These are phyloP conservation scores for Blastocystis sp. DNA, from an alignment of 352 stramenopile species.

Conservation along the genomic window DNA sequence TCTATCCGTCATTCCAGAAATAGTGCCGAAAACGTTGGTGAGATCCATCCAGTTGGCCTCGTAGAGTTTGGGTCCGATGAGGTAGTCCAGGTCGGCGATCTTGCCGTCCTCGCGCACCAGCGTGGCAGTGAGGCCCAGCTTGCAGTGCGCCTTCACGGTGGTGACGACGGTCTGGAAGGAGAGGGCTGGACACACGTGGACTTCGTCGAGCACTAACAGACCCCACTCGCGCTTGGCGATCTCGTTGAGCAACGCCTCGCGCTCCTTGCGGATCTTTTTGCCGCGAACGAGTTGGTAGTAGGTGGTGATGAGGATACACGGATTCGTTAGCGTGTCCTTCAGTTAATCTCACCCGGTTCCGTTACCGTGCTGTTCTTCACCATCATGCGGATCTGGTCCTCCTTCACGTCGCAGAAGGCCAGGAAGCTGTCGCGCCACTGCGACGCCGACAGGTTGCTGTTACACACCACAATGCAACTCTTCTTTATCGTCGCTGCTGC, in stretches of 20 bases:
- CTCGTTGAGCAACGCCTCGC: constrained; percentile 91
- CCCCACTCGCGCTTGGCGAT: constrained; percentile 96
- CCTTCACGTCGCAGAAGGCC: constrained; percentile 48
- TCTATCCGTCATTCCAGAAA: constrained; percentile 10
- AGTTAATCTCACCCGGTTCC: background rate
- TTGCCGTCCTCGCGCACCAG: constrained; percentile 97
- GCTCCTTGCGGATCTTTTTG: constrained; percentile 87
- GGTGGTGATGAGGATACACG: constrained; percentile 90
- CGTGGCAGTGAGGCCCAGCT: constrained; percentile 96
- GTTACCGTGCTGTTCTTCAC: constrained; percentile 37
- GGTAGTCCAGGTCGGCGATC: constrained; percentile 98
- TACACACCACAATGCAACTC: constrained; percentile 93
- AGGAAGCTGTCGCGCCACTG: constrained; percentile 74
- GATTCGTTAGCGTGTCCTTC: constrained; percentile 13
- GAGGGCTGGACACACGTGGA: constrained; percentile 96
- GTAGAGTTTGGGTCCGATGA: constrained; percentile 96
- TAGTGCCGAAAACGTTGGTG: constrained; percentile 78
- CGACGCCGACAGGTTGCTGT: constrained; percentile 89
- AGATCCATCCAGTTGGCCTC: constrained; percentile 99
- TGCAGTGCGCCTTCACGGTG: constrained; percentile 84
- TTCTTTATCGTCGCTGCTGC: constrained; percentile 96
- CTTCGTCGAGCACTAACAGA: constrained; percentile 93
- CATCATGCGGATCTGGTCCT: constrained; percentile 10
- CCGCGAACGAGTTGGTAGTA: constrained; percentile 96
- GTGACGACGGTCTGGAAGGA: constrained; percentile 92